Conservation (phyloP, 106 monocot genomes). For the Amphibolis antarctica region DNA sequence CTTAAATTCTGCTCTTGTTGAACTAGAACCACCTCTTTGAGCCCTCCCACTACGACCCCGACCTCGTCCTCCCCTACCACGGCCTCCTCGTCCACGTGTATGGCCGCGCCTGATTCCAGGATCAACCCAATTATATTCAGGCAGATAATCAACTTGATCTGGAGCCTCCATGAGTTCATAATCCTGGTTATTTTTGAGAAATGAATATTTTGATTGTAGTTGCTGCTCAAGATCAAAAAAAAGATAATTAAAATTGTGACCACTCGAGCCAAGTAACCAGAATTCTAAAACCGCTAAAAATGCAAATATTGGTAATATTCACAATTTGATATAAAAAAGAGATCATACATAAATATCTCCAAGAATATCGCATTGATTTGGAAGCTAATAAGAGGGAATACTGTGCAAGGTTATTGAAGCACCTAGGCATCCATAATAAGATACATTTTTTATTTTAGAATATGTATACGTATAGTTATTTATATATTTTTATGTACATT, state of each 20-base stretch:
- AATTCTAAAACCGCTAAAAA: no score
- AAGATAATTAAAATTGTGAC: not conserved
- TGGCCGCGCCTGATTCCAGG: conserved; percentile 25
- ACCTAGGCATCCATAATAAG: no score
- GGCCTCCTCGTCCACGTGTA: conserved; percentile 48
- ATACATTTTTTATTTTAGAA: no score
- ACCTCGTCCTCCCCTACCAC: conserved; percentile 36
- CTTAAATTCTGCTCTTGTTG: conserved; percentile 15
- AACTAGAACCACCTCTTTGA: conserved; percentile 19
- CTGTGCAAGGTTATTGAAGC: no score
- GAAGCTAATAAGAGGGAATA: no score
- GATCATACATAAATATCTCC: no score
- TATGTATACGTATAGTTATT: no score
- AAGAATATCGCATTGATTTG: no score
- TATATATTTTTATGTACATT: no score
- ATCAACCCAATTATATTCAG: conserved; percentile 44
- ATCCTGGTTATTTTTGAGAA: conserved; percentile 36
- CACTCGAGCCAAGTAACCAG: no score
- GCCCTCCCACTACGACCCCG: conserved; percentile 54
- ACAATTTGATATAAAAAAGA: no score
- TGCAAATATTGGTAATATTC: no score
- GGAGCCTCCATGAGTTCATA: conserved; percentile 19
- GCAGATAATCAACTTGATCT: conserved; percentile 25
- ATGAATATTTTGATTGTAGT: conserved; percentile 35
- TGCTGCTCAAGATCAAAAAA: conserved; percentile 34